A percentile compares a stretch with the other conserved stretches of the same genome.
Evolutionary conservation across 768 basidiomycete species (phyloP).

Genomic region (Gloeopeniophorella convolvens): DNA sequence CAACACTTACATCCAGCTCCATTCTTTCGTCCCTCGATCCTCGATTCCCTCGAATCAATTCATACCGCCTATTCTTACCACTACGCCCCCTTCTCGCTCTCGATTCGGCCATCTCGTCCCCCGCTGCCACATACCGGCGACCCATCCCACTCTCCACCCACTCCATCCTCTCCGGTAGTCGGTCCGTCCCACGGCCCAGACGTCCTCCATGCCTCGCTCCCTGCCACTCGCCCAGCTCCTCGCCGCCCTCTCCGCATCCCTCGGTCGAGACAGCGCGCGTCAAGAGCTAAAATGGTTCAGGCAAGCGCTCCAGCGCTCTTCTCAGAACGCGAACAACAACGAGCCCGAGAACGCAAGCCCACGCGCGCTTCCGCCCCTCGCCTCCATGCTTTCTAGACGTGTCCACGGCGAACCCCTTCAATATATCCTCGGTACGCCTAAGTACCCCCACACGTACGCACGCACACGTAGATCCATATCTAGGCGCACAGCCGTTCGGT

Average conservation of each 20-base stretch:
- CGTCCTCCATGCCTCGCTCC: neutral
- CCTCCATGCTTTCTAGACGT: slow-evolving; percentile 52
- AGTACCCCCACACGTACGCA: neutral
- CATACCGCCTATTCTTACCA: too few species aligned
- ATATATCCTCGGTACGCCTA: slow-evolving; percentile 73
- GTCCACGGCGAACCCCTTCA: slow-evolving; percentile 74
- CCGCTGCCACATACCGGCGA: neutral
- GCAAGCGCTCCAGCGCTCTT: slow-evolving; percentile 25
- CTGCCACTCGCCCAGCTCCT: slow-evolving; percentile 16
- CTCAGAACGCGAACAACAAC: too few species aligned
- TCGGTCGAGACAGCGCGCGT: slow-evolving; percentile 33
- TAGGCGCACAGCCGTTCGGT: slow-evolving; percentile 85
- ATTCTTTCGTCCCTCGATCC: too few species aligned
- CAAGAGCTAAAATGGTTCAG: slow-evolving; percentile 47
- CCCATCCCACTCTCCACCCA: neutral
- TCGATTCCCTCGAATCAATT: too few species aligned
- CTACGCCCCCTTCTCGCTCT: too few species aligned
- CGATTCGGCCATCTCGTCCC: too few species aligned
- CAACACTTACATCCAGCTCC: too few species aligned
- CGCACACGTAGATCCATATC: neutral
- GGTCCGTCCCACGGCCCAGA: neutral
- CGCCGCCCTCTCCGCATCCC: slow-evolving; percentile 27
- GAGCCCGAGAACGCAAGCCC: neutral
- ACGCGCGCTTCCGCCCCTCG: slow-evolving; percentile 27
- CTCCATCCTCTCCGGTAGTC: neutral